These are phyloP conservation scores for Globisporangium parvum DNA, from an alignment of 352 stramenopile genomes.

Conservation along the genomic window DNA sequence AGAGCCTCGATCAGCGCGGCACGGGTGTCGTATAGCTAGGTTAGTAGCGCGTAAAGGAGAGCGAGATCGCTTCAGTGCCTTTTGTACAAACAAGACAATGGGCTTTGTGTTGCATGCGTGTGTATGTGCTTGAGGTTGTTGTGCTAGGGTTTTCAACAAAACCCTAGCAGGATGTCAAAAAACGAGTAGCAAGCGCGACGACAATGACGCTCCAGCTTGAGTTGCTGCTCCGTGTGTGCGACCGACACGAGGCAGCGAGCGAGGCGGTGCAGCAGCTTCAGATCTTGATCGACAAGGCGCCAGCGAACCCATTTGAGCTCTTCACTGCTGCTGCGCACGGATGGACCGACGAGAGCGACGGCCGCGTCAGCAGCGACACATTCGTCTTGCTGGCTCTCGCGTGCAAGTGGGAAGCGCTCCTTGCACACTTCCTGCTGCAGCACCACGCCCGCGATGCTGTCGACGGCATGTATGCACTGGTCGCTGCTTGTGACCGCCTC, in stretches of 20 bases:
- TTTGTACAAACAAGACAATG: too few species aligned
- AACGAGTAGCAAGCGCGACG: too few species aligned
- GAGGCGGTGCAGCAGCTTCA: not conserved
- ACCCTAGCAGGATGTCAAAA: too few species aligned
- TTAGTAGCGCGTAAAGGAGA: not conserved
- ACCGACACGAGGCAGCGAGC: not conserved
- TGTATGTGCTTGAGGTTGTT: too few species aligned
- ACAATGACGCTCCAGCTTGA: not conserved
- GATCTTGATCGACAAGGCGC: not conserved
- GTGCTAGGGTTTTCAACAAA: too few species aligned
- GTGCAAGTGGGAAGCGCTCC: slow-evolving; percentile 20
- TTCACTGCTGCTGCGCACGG: slow-evolving; percentile 12
- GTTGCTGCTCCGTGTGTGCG: not conserved
- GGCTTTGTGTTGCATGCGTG: too few species aligned
- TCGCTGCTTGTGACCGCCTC: not conserved
- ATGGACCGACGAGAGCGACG: slow-evolving; percentile 12
- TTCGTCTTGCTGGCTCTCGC: slow-evolving; percentile 24
- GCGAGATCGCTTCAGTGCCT: too few species aligned
- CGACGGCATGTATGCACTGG: slow-evolving; percentile 13
- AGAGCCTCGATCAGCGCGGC: not conserved
- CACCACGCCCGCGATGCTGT: slow-evolving; percentile 22
- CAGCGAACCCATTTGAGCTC: slow-evolving; percentile 9
- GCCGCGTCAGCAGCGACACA: not conserved
- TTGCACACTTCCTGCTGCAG: slow-evolving; percentile 30
- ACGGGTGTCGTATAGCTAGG: not conserved